phyloP scores from a whole-genome alignment of 2,329 filamentous ascomycete genomes.

The Epichloe sibirici region DNA sequence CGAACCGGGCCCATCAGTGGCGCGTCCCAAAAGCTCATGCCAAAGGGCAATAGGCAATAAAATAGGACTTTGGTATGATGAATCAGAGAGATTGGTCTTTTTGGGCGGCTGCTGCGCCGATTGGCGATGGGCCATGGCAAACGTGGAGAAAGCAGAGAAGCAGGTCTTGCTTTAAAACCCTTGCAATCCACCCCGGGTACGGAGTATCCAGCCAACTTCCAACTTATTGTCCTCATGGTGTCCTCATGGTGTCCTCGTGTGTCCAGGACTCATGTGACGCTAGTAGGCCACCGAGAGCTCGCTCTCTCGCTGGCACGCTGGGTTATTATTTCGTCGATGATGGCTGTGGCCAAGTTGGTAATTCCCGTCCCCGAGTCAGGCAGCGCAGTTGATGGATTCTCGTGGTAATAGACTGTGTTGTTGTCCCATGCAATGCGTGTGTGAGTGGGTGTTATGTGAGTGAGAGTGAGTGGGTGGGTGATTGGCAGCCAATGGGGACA shows the following conservation, averaged over 20 bases:
- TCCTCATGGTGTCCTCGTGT: background rate
- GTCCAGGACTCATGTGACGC: background rate
- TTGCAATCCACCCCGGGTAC: too few relatives aligned
- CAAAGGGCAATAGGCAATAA: too few relatives aligned
- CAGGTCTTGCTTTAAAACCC: too few relatives aligned
- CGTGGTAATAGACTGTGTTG: too few relatives aligned
- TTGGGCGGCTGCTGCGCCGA: constrained; percentile 1
- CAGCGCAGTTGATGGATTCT: background rate
- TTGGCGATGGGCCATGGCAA: background rate
- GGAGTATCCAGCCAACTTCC: too few relatives aligned
- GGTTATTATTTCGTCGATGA: background rate
- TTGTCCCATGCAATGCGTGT: too few relatives aligned
- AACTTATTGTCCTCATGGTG: background rate
- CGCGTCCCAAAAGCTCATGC: background rate
- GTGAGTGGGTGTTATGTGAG: too few relatives aligned
- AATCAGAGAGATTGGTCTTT: background rate
- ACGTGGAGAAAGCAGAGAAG: background rate
- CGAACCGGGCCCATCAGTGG: background rate
- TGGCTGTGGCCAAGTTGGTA: background rate
- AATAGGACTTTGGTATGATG: too few relatives aligned
- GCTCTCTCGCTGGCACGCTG: background rate
- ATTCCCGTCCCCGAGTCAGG: background rate
- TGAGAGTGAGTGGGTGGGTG: background rate
- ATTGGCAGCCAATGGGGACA: background rate
- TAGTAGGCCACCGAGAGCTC: background rate